Conservation (phyloP, 1,284 basidiomycete genomes). For the Moesziomyces sp. region DNA sequence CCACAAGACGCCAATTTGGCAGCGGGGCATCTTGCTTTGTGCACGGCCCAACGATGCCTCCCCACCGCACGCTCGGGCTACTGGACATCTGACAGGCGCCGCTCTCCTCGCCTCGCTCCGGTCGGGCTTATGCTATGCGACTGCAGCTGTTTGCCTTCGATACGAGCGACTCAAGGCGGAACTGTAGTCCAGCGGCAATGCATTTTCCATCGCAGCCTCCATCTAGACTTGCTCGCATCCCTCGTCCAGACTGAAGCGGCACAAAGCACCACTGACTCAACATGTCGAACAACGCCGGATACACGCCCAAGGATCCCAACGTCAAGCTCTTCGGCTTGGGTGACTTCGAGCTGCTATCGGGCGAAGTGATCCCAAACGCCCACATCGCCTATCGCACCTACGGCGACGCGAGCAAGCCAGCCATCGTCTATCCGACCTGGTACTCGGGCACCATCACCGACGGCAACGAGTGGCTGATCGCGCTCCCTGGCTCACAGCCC, state of each 20-base stretch:
- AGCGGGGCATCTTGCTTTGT: neutral
- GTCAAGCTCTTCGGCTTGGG: constrained; percentile 38
- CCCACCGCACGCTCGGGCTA: neutral
- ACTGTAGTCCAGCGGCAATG: too few relatives aligned
- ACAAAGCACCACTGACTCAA: neutral
- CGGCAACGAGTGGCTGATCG: constrained; percentile 51
- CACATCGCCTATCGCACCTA: constrained; percentile 57
- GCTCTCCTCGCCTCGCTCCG: neutral
- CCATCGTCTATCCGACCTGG: constrained; percentile 59
- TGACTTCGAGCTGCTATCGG: constrained; percentile 45
- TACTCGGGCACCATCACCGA: constrained; percentile 51
- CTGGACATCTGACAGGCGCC: neutral
- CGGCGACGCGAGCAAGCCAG: constrained; percentile 34
- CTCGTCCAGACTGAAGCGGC: too few relatives aligned
- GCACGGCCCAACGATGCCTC: neutral
- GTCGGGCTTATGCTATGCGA: too few relatives aligned
- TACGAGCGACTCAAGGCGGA: too few relatives aligned
- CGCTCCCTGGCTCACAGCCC: constrained; percentile 14
- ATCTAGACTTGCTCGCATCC: too few relatives aligned
- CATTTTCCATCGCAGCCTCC: too few relatives aligned
- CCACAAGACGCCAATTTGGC: neutral
- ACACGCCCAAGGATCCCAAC: constrained; percentile 12
- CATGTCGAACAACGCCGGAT: constrained; percentile 10
- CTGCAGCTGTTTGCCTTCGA: too few relatives aligned
- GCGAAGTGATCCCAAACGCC: constrained; percentile 32